Base-by-base conservation (phyloP, 2,329 filamentous ascomycete species). In the Botrytis elliptica region DNA sequence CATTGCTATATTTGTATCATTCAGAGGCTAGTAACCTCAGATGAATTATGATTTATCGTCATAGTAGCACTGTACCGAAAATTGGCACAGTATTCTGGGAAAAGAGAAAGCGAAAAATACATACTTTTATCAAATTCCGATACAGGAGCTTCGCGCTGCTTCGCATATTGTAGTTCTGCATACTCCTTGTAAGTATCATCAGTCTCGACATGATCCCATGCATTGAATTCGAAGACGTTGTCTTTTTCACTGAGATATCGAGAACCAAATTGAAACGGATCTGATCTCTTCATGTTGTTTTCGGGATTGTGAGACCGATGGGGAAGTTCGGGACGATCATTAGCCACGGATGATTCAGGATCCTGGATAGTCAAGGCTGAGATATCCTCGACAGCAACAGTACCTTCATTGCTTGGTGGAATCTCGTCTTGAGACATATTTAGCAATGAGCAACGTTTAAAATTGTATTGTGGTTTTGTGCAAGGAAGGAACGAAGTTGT, bases 201-300 rank as follows among this genome's bases (percentile, higher is more conserved):
- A 82, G 94, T 94, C 83, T 95, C 92, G 81, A 98, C 96, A 82
- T 99, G 95, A 82, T 99, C 96, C 96, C 96, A 99, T 55, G 96
- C 96, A 83, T 99, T 99, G 89, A 96, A 97, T 82, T 97, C 92
- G 84, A 95, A 99, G 80, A 97, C 93, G 82, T 98, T 88, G 84
- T 97, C 95, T 81, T 90, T 89, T 82, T 95, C 88, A 79, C 92
- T 90, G 70, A 99, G 89, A 80, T 89, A 93, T 74, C 95, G 93
- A 66, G 93, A 96, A 75, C 96, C 96, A 83, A 99, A 99, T 83
- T 97, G 92, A 83, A 98, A 99, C 29, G 96, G 96, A 81, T 98
- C 94, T 81, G 85, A 93, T 79, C 94, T 89, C 85, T 98, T 98
- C 84, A 92, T 86, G 82, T 94, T 96, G 82, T 91, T 91, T 74